Conservation (phyloP, 371 early-diverging fungal genomes). For the Syncephalastrum contaminatum region DNA sequence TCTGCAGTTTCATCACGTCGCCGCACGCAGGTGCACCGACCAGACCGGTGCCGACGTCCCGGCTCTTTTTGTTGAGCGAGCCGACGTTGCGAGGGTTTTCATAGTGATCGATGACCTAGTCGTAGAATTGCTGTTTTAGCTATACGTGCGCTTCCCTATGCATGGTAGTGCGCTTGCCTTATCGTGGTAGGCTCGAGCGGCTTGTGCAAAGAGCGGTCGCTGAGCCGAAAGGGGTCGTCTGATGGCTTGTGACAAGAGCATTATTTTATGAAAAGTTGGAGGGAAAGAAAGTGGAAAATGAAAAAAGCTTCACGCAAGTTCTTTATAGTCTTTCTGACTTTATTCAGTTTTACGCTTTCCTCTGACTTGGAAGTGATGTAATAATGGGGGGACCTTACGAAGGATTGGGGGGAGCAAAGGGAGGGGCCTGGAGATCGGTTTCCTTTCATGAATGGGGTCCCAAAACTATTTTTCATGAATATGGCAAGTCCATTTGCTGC, state of each 20-base stretch:
- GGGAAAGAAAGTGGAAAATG: conserved; percentile 9
- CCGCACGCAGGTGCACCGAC: conserved; percentile 99
- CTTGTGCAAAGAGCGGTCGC: conserved; percentile 36
- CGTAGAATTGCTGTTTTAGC: not conserved
- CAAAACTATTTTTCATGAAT: no score
- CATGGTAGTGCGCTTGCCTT: conserved; percentile 46
- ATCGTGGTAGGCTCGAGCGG: conserved; percentile 65
- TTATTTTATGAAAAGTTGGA: conserved; percentile 3
- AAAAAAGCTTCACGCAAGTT: conserved; percentile 3
- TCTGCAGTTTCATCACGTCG: conserved; percentile 99
- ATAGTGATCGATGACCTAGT: conserved; percentile 92
- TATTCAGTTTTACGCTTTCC: no score
- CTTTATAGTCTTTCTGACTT: no score
- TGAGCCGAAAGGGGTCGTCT: conserved; percentile 29
- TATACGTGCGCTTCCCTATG: no score
- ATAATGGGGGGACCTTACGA: no score
- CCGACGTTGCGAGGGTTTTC: conserved; percentile 98
- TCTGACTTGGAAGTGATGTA: no score
- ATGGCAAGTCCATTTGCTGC: no score
- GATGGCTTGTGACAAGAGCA: conserved; percentile 13
- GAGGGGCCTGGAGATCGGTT: no score
- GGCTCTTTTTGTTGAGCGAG: conserved; percentile 82
- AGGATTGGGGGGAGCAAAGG: no score
- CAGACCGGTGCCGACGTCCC: conserved; percentile 95
- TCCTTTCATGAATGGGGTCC: no score